phyloP scores from a whole-genome alignment of 2,329 filamentous ascomycete genomes.

The Delphinella strobiligena region DNA sequence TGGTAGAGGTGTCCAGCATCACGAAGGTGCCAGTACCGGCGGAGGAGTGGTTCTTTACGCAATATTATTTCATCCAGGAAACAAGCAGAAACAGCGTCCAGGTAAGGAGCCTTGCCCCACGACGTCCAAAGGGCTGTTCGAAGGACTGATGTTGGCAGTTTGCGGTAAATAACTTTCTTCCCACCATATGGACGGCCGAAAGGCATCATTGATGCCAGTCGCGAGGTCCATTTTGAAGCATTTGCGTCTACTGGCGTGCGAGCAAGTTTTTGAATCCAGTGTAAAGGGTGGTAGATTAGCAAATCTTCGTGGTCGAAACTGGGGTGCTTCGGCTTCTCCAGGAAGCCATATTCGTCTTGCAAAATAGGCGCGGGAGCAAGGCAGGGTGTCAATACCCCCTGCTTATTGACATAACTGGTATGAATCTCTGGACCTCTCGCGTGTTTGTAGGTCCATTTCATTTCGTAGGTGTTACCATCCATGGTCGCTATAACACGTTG shows the following conservation, averaged over 20 bases:
- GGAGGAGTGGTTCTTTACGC: constrained; percentile 26
- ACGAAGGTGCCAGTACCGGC: constrained; percentile 35
- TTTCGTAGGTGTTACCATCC: constrained; percentile 9
- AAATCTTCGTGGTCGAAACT: constrained; percentile 10
- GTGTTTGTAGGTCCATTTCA: constrained; percentile 11
- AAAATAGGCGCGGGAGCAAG: constrained; percentile 8
- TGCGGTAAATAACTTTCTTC: constrained; percentile 9
- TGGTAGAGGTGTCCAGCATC: constrained; percentile 29
- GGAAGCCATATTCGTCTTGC: constrained; percentile 8
- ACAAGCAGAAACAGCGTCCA: constrained; percentile 11
- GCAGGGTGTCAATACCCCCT: too few relatives aligned
- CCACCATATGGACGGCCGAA: constrained; percentile 1
- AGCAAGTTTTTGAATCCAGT: constrained; percentile 7
- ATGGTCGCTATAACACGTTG: constrained; percentile 8
- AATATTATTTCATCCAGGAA: constrained; percentile 12
- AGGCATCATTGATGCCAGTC: constrained; percentile 1
- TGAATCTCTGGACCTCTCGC: constrained; percentile 8
- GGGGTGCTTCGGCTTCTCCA: constrained; percentile 10
- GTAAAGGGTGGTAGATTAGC: constrained; percentile 7
- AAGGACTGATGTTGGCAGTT: constrained; percentile 8
- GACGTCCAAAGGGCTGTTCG: constrained; percentile 10
- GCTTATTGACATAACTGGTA: too few relatives aligned
- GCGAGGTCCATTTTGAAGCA: constrained; percentile 3
- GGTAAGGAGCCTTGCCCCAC: constrained; percentile 9
- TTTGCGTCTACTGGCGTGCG: neutral